phyloP scores from a whole-genome alignment of 2,329 filamentous ascomycete species.

The Paecilomyces variotii region DNA sequence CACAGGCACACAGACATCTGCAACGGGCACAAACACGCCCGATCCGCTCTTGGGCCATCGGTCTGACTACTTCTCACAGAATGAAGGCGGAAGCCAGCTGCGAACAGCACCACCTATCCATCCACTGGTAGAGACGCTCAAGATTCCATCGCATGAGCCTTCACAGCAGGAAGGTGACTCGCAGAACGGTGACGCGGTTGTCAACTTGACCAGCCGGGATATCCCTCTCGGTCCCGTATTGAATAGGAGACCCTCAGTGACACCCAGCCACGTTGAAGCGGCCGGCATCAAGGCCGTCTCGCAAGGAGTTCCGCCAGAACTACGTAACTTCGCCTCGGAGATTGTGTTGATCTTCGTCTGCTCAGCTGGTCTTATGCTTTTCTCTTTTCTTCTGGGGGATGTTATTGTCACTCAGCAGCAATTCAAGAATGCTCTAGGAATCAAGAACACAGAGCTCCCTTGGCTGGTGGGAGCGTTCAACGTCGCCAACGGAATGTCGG shows the following conservation, averaged over 20 bases:
- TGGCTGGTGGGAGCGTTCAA: conserved; percentile 38
- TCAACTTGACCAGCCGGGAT: neutral
- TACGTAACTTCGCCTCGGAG: conserved; percentile 32
- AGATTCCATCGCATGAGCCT: neutral
- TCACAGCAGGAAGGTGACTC: neutral
- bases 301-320: conserved; percentile 32
- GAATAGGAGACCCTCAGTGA: neutral
- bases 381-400: conserved; percentile 35
- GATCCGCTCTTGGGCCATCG: neutral
- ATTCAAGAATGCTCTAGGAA: conserved; percentile 29
- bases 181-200: neutral
- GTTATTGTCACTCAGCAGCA: conserved; percentile 33
- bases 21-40: neutral
- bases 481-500: conserved; percentile 35
- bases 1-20: neutral
- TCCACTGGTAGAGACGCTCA: neutral
- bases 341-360: conserved; percentile 35
- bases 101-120: neutral
- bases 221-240: neutral
- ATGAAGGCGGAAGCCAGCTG: neutral
- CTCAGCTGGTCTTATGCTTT: conserved; percentile 36
- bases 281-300: neutral
- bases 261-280: neutral
- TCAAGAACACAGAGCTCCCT: conserved; percentile 32
- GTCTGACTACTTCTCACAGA: neutral